These are phyloP conservation scores for Adiantum capillusveneris DNA, from an alignment of 75 land plant genomes.

Conservation along the genomic window DNA sequence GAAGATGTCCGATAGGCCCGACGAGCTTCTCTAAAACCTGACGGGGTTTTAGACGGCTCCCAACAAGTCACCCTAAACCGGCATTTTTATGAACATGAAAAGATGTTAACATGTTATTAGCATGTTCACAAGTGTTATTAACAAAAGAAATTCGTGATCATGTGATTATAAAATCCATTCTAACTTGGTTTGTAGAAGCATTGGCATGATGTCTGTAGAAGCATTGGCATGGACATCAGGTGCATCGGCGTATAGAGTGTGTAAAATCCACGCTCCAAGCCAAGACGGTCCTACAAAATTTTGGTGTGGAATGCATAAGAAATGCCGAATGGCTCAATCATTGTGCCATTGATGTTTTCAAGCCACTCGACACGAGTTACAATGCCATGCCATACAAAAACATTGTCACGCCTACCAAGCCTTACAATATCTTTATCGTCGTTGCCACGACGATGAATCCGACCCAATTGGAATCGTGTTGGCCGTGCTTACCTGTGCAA, in stretches of 20 bases:
- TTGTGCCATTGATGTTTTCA: slow-evolving; percentile 18
- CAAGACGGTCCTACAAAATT: neutral
- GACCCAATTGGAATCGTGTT: slow-evolving; percentile 76
- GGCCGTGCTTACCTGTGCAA: slow-evolving; percentile 2
- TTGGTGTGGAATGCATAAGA: too few species aligned
- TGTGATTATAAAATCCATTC: too few species aligned
- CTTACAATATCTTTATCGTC: slow-evolving; percentile 20
- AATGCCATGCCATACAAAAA: slow-evolving; percentile 68
- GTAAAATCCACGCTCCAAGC: slow-evolving; percentile 36
- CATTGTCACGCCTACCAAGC: slow-evolving; percentile 53
- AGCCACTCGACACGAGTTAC: slow-evolving; percentile 74
- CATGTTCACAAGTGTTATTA: too few species aligned
- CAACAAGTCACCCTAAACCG: too few species aligned
- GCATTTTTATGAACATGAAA: too few species aligned
- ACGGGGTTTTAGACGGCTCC: too few species aligned
- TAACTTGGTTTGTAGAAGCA: too few species aligned
- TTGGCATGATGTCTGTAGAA: too few species aligned
- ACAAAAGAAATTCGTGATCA: too few species aligned
- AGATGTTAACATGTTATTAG: too few species aligned
- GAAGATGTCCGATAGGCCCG: too few species aligned
- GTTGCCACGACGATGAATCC: slow-evolving; percentile 64
- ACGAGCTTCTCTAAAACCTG: too few species aligned
- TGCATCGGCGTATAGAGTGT: slow-evolving; percentile 39
- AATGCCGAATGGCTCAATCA: neutral
- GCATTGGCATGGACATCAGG: slow-evolving; percentile 41